Percentiles rank a stretch among this genome's conserved stretches.
phyloP scores from a whole-genome alignment of 805 yeast species.

The Groenewaldozyma tartarivorans region DNA sequence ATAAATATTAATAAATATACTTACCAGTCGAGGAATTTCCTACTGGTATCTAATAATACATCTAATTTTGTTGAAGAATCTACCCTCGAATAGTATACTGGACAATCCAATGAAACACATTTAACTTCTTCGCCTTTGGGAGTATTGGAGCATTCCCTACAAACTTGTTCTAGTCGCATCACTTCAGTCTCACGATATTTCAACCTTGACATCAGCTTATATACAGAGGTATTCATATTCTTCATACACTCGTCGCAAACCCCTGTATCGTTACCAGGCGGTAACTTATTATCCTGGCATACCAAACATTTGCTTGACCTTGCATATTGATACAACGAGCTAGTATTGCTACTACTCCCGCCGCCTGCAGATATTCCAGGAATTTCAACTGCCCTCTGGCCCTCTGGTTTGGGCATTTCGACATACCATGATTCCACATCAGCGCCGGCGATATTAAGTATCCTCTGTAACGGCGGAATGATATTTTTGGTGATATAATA shows the following conservation, averaged over 20 bases:
- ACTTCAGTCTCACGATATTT: not conserved
- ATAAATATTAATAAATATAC: too few species aligned
- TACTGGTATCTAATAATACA: not conserved
- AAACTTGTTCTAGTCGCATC: not conserved
- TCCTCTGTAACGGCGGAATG: constrained; percentile 81
- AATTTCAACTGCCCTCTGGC: not conserved
- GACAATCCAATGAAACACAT: not conserved
- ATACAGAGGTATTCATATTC: not conserved
- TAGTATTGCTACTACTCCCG: not conserved
- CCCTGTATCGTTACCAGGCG: too few species aligned
- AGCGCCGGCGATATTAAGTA: constrained; percentile 76
- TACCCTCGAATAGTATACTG: not conserved
- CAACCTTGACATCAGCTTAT: not conserved
- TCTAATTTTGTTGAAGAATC: not conserved
- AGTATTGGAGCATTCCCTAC: not conserved
- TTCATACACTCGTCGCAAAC: not conserved
- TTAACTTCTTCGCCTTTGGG: not conserved
- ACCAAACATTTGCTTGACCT: not conserved
- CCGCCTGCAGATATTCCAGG: not conserved
- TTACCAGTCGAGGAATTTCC: not conserved
- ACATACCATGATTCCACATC: constrained; percentile 68
- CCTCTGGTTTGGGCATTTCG: constrained; percentile 46
- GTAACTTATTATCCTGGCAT: not conserved
- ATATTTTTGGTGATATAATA: constrained; percentile 79
- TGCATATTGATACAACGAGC: not conserved